Conservation (phyloP, 2,329 filamentous ascomycete genomes). For the Botrytis aclada region DNA sequence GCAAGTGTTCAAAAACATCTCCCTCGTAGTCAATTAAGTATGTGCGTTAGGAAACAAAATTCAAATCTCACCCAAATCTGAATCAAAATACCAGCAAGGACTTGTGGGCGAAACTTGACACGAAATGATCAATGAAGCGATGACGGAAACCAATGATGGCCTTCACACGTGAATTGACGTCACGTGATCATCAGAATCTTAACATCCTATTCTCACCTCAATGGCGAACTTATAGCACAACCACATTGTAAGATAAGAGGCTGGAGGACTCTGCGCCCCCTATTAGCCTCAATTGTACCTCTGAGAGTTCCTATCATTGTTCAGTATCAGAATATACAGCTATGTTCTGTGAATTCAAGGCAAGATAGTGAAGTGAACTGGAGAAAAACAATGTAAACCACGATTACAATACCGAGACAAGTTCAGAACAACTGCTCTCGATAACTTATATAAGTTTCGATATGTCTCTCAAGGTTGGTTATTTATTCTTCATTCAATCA, state of each 20-base stretch:
- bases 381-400: not conserved
- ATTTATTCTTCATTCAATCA: not conserved
- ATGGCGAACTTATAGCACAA: not conserved
- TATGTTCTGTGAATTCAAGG: not conserved
- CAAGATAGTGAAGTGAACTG: not conserved
- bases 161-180: rapidly evolving
- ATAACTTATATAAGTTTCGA: not conserved
- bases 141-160: not conserved
- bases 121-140: not conserved
- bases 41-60: not conserved
- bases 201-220: not conserved
- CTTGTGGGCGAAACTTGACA: not conserved
- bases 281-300: rapidly evolving
- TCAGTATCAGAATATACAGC: not conserved
- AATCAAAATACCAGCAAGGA: not conserved
- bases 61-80: too few species aligned
- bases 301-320: rapidly evolving
- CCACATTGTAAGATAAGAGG: not conserved
- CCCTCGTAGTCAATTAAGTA: too few species aligned
- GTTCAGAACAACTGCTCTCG: not conserved
- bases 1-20: rapidly evolving
- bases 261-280: rapidly evolving
- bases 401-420: not conserved
- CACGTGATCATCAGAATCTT: too few species aligned
- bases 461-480: not conserved